These are phyloP conservation scores for Gomphus sp. DNA, from an alignment of 1,284 basidiomycete genomes.

Conservation along the genomic window DNA sequence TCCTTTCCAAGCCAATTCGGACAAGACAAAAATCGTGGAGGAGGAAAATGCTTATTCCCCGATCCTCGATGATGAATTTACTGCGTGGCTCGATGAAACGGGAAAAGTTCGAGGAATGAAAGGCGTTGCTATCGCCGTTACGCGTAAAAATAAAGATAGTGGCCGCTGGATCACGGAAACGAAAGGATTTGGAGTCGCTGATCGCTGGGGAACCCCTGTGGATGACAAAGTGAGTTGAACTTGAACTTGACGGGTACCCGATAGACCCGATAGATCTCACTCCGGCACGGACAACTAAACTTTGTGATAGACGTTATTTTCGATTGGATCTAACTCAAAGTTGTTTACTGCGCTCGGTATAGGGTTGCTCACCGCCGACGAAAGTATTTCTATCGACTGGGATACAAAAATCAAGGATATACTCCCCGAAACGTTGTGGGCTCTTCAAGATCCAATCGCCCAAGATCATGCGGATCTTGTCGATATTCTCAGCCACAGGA, in stretches of 20 bases:
- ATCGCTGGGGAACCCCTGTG: conserved; percentile 4
- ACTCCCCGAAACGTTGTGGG: conserved; percentile 24
- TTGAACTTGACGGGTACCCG: no score
- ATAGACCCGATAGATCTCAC: not conserved
- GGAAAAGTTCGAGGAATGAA: conserved; percentile 4
- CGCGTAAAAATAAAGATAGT: not conserved
- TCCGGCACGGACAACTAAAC: not conserved
- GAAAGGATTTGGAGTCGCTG: conserved; percentile 4
- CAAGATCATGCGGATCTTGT: conserved; percentile 23
- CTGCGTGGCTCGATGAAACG: conserved; percentile 1
- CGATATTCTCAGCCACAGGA: conserved; percentile 30
- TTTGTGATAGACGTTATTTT: conserved; percentile 26
- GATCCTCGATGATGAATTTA: conserved; percentile 6
- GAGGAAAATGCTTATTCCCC: not conserved
- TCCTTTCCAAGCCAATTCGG: no score
- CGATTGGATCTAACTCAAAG: conserved; percentile 28
- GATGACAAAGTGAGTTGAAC: not conserved
- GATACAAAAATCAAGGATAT: conserved; percentile 26
- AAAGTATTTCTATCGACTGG: conserved; percentile 25
- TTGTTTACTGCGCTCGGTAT: conserved; percentile 30
- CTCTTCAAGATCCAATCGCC: conserved; percentile 26
- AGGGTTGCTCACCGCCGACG: conserved; percentile 31
- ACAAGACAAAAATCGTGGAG: no score
- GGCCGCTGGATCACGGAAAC: conserved; percentile 1
- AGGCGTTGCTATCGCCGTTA: conserved; percentile 3